Conservation (phyloP, 345 rosid genomes). For the Bruguiera parviflora region DNA sequence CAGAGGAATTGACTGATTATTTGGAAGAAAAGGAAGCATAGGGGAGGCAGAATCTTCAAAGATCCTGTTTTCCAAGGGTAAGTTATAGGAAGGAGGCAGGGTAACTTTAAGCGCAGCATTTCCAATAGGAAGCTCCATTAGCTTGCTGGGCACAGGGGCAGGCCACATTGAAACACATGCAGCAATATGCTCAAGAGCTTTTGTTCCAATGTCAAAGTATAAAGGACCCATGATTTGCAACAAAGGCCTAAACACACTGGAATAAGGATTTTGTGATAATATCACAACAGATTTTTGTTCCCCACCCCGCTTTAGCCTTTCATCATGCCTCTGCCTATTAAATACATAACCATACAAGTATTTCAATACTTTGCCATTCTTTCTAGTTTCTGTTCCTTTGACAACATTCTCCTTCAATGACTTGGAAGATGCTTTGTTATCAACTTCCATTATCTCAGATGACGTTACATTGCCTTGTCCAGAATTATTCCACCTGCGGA, state of each 20-base stretch:
- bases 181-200: slow-evolving; percentile 82
- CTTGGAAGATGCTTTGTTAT: slow-evolving; percentile 24
- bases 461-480: slow-evolving; percentile 31
- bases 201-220: slow-evolving; percentile 77
- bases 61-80: slow-evolving; percentile 64
- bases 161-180: slow-evolving; percentile 92
- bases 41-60: slow-evolving; percentile 78
- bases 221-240: slow-evolving; percentile 95
- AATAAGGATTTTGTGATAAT: slow-evolving; percentile 73
- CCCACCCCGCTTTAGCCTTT: slow-evolving; percentile 92
- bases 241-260: slow-evolving; percentile 83
- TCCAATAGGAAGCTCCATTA: slow-evolving; percentile 94
- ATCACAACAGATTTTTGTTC: slow-evolving; percentile 95
- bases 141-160: slow-evolving; percentile 73
- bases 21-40: slow-evolving; percentile 90
- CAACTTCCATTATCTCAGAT: slow-evolving; percentile 29
- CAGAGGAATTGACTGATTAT: slow-evolving; percentile 85
- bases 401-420: slow-evolving; percentile 20
- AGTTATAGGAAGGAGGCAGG: slow-evolving; percentile 86
- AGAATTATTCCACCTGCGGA: slow-evolving; percentile 46
- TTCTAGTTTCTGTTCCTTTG: slow-evolving; percentile 14
- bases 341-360: slow-evolving; percentile 90
- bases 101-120: slow-evolving; percentile 82
- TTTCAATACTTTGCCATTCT: slow-evolving; percentile 18
- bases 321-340: slow-evolving; percentile 94